A percentile compares a stretch with the other conserved stretches of the same genome.
phyloP scores from a whole-genome alignment of 352 stramenopile species.

The Aphanomyces invadans region DNA sequence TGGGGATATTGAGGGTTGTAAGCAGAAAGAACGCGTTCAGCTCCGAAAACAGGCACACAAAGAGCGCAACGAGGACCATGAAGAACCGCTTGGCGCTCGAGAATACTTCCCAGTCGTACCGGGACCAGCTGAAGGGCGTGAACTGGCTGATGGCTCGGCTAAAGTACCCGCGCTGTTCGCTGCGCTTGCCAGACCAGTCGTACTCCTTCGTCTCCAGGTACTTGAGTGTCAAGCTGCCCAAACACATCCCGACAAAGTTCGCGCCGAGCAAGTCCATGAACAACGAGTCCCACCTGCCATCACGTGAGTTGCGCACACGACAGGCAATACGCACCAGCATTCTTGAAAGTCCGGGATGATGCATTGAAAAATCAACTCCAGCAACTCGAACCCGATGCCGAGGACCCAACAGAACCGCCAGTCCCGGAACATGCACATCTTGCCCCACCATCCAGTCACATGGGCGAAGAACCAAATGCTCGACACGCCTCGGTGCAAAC shows the following conservation, averaged over 20 bases:
- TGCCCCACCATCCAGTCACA: conserved; percentile 84
- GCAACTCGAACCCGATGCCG: conserved; percentile 83
- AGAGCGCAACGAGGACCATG: conserved; percentile 73
- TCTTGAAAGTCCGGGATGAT: conserved; percentile 91
- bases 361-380: conserved; percentile 85
- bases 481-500: conserved; percentile 55
- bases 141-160: conserved; percentile 78
- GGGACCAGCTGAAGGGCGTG: conserved; percentile 79
- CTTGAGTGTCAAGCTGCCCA: conserved; percentile 62
- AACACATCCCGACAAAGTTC: conserved; percentile 86
- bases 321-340: conserved; percentile 61
- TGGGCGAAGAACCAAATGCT: conserved; percentile 84
- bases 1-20: conserved; percentile 78
- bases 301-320: background rate
- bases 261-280: conserved; percentile 87
- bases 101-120: conserved; percentile 89
- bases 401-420: conserved; percentile 90
- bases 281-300: conserved; percentile 82
- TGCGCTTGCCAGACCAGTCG: conserved; percentile 81
- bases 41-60: conserved; percentile 82
- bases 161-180: conserved; percentile 58
- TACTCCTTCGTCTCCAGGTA: conserved; percentile 84
- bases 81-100: conserved; percentile 85
- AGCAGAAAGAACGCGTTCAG: conserved; percentile 92
- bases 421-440: conserved; percentile 92